Evolutionary conservation across 2,329 filamentous ascomycete species (phyloP).

Genomic region (Chrysoporthe puriensis): DNA sequence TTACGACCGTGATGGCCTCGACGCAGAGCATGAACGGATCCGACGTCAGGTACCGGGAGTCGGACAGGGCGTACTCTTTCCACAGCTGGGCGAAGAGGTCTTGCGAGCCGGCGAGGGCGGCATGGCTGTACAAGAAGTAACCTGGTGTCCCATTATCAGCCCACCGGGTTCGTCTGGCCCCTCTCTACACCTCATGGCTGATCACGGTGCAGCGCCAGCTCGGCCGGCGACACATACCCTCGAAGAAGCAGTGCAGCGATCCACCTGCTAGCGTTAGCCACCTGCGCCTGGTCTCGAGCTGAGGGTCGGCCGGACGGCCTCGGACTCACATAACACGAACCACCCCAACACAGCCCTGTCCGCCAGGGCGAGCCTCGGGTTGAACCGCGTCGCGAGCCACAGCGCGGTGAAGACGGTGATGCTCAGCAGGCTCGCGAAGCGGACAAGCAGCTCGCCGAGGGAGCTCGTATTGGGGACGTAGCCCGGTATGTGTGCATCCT

Average conservation of each 20-base stretch:
- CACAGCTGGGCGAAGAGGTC: constrained; percentile 82
- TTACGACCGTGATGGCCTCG: constrained; percentile 78
- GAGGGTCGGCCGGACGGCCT: not conserved
- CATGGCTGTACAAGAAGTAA: constrained; percentile 76
- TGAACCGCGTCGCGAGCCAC: constrained; percentile 37
- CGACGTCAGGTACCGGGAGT: constrained; percentile 82
- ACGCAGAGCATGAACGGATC: constrained; percentile 87
- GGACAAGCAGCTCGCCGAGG: constrained; percentile 42
- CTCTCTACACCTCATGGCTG: constrained; percentile 16
- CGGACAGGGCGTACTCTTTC: constrained; percentile 89
- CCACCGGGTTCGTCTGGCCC: not conserved
- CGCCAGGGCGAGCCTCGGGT: constrained; percentile 39
- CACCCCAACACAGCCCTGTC: constrained; percentile 53
- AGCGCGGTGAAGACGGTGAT: constrained; percentile 41
- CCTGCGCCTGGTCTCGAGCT: not conserved
- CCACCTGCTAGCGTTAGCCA: constrained; percentile 50
- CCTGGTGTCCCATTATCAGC: constrained; percentile 46
- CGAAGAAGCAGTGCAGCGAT: constrained; percentile 79
- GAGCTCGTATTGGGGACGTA: constrained; percentile 51
- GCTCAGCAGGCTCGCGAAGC: constrained; percentile 43
- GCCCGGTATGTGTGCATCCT: constrained; percentile 44
- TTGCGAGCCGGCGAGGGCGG: constrained; percentile 66
- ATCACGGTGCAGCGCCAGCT: not conserved
- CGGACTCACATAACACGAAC: constrained; percentile 58
- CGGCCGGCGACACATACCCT: constrained; percentile 54